Percentiles rank a stretch among this genome's conserved stretches.
Conservation (phyloP, 371 early-diverging fungal species). For the Mycotypha africana region DNA sequence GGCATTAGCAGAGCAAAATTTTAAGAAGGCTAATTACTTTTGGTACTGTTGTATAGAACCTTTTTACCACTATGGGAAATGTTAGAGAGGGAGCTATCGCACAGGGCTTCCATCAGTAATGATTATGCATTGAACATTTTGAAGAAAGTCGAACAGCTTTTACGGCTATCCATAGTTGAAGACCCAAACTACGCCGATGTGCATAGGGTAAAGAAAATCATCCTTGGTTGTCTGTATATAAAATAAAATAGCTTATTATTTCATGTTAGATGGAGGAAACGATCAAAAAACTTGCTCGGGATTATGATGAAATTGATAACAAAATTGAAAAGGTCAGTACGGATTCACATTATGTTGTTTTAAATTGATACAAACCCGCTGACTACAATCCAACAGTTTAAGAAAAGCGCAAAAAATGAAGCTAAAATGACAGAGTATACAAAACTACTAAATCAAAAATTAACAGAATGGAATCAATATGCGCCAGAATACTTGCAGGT, state of each 20-base stretch:
- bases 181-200: neutral
- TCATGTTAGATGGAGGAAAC: no score
- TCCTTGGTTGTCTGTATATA: no score
- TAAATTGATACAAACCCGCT: no score
- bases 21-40: neutral
- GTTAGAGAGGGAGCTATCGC: constrained; percentile 8
- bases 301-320: constrained; percentile 20
- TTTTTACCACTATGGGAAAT: constrained; percentile 19
- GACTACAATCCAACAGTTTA: constrained; percentile 17
- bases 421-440: constrained; percentile 29
- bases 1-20: constrained; percentile 14
- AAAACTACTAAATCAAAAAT: constrained; percentile 18
- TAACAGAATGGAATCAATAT: constrained; percentile 33
- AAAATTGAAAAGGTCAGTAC: constrained; percentile 21
- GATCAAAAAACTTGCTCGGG: constrained; percentile 16
- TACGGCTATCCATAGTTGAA: neutral
- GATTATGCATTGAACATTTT: constrained; percentile 7
- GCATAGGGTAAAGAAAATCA: neutral
- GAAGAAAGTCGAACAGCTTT: constrained; percentile 14
- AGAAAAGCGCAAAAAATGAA: constrained; percentile 34
- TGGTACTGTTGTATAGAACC: no score
- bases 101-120: constrained; percentile 5
- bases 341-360: constrained; percentile 19
- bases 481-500: constrained; percentile 43
- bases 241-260: no score